Percentiles rank a stretch among this genome's conserved stretches.
Conservation (phyloP, 176 grass and related monocot genomes). For the Carex scoparia region DNA sequence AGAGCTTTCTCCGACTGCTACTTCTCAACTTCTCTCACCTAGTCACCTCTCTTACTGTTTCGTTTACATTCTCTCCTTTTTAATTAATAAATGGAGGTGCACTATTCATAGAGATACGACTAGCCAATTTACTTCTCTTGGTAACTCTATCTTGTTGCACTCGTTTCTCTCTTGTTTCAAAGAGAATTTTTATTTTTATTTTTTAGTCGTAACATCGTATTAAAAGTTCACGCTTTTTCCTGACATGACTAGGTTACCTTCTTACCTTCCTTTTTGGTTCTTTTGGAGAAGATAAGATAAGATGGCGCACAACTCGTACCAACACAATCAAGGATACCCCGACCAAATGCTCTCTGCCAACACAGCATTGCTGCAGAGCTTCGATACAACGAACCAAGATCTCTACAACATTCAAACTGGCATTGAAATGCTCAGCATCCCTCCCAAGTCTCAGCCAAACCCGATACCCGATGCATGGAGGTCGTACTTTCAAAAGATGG, state of each 20-base stretch:
- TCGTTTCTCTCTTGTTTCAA: not conserved
- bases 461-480: constrained; percentile 15
- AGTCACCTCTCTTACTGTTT: constrained; percentile 7
- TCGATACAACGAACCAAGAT: constrained; percentile 44
- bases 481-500: constrained; percentile 32
- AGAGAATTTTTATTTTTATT: not conserved
- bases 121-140: not conserved
- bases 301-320: constrained; percentile 59
- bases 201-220: constrained; percentile 29
- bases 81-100: not conserved
- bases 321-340: constrained; percentile 50
- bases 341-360: constrained; percentile 23
- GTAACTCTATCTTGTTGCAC: not conserved
- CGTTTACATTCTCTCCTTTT: not conserved
- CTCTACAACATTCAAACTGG: constrained; percentile 54
- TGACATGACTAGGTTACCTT: constrained; percentile 28
- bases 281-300: constrained; percentile 23
- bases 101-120: not conserved
- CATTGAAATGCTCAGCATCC: constrained; percentile 67
- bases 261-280: constrained; percentile 21
- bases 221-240: constrained; percentile 15
- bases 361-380: constrained; percentile 37
- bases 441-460: constrained; percentile 22
- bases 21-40: constrained; percentile 14
- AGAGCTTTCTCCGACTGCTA: constrained; percentile 29